A percentile compares a stretch with the other conserved stretches of the same genome.
These are phyloP conservation scores for Recurvomyces mirabilis DNA, from an alignment of 495 filamentous ascomycete species.

Conservation along the genomic window DNA sequence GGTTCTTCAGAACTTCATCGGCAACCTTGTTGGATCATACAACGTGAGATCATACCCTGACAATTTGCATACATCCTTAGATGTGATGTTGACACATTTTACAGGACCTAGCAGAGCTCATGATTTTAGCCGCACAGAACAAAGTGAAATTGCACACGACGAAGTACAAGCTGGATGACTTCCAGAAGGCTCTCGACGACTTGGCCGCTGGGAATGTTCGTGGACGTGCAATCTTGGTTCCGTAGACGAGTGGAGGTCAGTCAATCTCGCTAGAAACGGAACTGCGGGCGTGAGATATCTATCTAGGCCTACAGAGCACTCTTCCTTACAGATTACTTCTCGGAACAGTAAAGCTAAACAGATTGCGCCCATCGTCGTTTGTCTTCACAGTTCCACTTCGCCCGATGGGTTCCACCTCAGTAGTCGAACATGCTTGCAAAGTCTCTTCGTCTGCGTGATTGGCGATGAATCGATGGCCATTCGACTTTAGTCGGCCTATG, in stretches of 20 bases:
- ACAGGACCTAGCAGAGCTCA: constrained; percentile 6
- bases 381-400: constrained; percentile 30
- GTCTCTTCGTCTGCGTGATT: constrained; percentile 37
- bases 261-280: too few relatives aligned
- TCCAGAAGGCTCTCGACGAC: constrained; percentile 9
- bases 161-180: constrained; percentile 12
- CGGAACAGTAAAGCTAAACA: too few relatives aligned
- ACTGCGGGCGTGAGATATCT: too few relatives aligned
- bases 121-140: constrained; percentile 10
- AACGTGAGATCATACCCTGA: too few relatives aligned
- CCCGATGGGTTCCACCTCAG: constrained; percentile 31
- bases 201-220: constrained; percentile 3
- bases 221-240: background rate
- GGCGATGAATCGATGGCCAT: constrained; percentile 39
- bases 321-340: too few relatives aligned
- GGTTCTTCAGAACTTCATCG: too few relatives aligned
- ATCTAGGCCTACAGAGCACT: too few relatives aligned
- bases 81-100: background rate
- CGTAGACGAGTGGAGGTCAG: too few relatives aligned
- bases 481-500: constrained; percentile 36
- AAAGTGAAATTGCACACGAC: constrained; percentile 10
- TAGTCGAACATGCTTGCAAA: constrained; percentile 26
- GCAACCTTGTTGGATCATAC: too few relatives aligned
- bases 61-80: too few relatives aligned
- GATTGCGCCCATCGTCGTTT: constrained; percentile 29